Percentiles rank a stretch among this genome's conserved stretches.
Evolutionary conservation across 352 stramenopile species (phyloP).

Genomic region (Phytophthora megakarya): DNA sequence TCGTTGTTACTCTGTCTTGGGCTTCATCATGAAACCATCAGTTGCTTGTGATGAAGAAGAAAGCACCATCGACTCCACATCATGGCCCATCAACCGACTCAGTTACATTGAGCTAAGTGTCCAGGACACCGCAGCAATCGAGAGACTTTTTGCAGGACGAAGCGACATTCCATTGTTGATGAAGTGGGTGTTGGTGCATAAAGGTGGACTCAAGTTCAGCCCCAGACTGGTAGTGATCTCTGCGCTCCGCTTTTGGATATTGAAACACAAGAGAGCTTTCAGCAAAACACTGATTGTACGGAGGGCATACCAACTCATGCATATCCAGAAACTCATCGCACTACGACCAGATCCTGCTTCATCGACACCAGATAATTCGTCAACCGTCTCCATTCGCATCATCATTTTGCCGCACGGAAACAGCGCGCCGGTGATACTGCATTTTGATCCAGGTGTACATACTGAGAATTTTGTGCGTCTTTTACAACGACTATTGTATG

Average conservation of each 20-base stretch:
- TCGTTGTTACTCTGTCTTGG: not conserved
- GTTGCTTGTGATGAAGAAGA: slow-evolving; percentile 26
- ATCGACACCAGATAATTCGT: slow-evolving; percentile 8
- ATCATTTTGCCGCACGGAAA: slow-evolving; percentile 21
- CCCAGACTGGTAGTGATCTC: slow-evolving; percentile 64
- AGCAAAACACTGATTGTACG: slow-evolving; percentile 36
- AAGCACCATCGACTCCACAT: slow-evolving; percentile 23
- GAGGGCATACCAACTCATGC: slow-evolving; percentile 53
- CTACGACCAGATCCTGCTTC: slow-evolving; percentile 15
- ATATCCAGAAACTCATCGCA: slow-evolving; percentile 46
- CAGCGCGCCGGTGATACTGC: slow-evolving; percentile 28
- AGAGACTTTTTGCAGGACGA: slow-evolving; percentile 53
- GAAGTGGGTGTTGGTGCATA: slow-evolving; percentile 68
- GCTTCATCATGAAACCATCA: slow-evolving; percentile 21
- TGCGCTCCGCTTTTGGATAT: slow-evolving; percentile 51
- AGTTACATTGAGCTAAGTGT: slow-evolving; percentile 66
- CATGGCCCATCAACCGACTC: slow-evolving; percentile 69
- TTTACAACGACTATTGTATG: slow-evolving; percentile 56
- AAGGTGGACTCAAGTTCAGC: slow-evolving; percentile 41
- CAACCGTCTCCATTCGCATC: slow-evolving; percentile 43
- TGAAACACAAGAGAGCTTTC: slow-evolving; percentile 58
- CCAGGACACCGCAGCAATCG: slow-evolving; percentile 42
- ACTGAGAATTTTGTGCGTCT: slow-evolving; percentile 58
- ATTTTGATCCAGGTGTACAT: slow-evolving; percentile 65
- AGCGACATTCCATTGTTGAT: slow-evolving; percentile 58